Evolutionary conservation across 2,329 filamentous ascomycete genomes (phyloP), one percentile per base, ranked within the genome.

Genomic region (Xylariaceae sp.): DNA sequence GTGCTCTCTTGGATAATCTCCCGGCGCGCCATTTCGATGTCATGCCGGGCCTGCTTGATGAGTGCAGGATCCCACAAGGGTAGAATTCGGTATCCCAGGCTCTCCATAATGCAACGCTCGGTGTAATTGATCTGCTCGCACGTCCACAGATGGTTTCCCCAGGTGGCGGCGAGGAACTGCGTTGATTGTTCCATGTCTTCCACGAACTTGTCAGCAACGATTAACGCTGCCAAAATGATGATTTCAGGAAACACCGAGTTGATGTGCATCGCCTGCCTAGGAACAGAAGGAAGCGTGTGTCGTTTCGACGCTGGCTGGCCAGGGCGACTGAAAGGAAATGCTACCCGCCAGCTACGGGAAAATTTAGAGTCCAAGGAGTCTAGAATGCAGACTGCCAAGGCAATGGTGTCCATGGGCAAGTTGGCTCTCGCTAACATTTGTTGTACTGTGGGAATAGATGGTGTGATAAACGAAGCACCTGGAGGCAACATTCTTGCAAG

Each of bases 401-500:
- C 85, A 40, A 88, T 75, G 20, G 79, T 83, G 65, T 87, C 82
- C 64, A 84, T 76, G 3, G 83, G 80, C 21, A 87, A 73, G 48
- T 77, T 72, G 51, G 84, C 79, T 58, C 82, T 79, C 51, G 75
- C 75, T 52, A 88, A 76, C 59, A 88, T 81, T 40, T 77, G 76
- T 67, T 87, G 85, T 18, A 87, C 81, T 41, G 83, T 73, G 29
- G 79, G 71, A 24, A 85, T 75, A 1, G 83, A 87, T 3, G 85
- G 78, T 1, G 75, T 74, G 53, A 78, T 78, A 53, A 86, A 75
- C 20, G 85, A 87, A 52, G 84, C 83, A 10, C 82, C 80, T 8
- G 82, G 79, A 9, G 85, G 85, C 50, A 88, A 79, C 68, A 88
- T 79, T 69, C 86, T 86, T 64, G 84, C 81, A 51, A 88, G 79